Evolutionary conservation across 169 alveolate genomes (phyloP).

Genomic region (Eimeria maxima): DNA sequence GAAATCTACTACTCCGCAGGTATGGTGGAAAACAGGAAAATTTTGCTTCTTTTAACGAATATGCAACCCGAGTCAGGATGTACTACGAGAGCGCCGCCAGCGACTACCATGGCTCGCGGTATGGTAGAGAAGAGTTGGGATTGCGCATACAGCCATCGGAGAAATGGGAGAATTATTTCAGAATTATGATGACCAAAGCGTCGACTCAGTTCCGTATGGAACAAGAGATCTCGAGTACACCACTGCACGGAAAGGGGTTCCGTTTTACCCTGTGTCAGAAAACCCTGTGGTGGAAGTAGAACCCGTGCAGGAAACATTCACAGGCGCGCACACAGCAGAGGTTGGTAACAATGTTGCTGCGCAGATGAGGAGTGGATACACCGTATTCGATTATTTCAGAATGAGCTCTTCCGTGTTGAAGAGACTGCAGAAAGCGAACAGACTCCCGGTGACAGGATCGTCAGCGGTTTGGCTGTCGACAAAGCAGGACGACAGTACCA

Average conservation of each 20-base stretch:
- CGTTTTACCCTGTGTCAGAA: constrained; percentile 72
- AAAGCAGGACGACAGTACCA: constrained; percentile 77
- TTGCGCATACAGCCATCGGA: background rate
- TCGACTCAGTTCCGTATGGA: constrained; percentile 50
- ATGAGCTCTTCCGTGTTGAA: constrained; percentile 79
- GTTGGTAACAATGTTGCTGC: background rate
- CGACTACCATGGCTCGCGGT: constrained; percentile 62
- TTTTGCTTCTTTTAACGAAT: background rate
- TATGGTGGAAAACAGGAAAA: background rate
- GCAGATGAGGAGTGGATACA: background rate
- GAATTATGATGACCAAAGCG: constrained; percentile 80
- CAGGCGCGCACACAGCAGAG: constrained; percentile 79
- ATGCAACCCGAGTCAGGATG: background rate
- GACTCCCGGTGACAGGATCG: constrained; percentile 59
- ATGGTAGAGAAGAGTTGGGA: background rate
- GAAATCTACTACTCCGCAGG: constrained; percentile 15
- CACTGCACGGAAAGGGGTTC: constrained; percentile 53
- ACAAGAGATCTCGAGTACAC: constrained; percentile 77
- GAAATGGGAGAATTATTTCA: background rate
- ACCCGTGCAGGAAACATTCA: constrained; percentile 71
- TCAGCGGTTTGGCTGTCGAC: constrained; percentile 81
- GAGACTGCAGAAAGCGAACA: background rate
- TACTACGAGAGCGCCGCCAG: constrained; percentile 32
- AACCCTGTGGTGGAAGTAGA: constrained; percentile 68
- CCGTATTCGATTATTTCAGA: constrained; percentile 13